Percentiles rank a stretch among this genome's conserved stretches.
Conservation (phyloP, 2,329 filamentous ascomycete species). For the Cladosporium sp. region DNA sequence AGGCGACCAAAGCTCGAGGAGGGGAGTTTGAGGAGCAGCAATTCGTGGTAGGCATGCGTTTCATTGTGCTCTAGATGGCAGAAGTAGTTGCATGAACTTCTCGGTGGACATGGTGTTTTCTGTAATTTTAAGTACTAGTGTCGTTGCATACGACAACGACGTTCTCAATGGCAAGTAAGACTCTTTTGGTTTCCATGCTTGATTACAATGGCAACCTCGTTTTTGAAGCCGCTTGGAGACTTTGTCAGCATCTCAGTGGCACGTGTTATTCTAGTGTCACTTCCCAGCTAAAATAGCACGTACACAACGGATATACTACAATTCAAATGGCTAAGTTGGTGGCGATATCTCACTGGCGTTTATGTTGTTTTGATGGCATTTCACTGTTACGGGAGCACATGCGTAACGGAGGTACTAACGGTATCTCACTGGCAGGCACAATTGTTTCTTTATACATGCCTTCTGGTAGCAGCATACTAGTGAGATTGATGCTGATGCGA, state of each 20-base stretch:
- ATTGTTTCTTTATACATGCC: not conserved
- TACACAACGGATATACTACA: too few relatives aligned
- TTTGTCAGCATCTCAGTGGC: not conserved
- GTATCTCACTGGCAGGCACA: not conserved
- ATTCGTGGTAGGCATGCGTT: conserved; percentile 46
- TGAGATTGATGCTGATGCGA: not conserved
- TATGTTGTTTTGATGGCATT: too few relatives aligned
- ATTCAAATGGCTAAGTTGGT: too few relatives aligned
- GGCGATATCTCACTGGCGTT: too few relatives aligned
- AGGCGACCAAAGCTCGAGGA: conserved; percentile 42
- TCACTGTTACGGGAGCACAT: too few relatives aligned
- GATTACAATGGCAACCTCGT: not conserved
- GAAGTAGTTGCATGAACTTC: too few relatives aligned
- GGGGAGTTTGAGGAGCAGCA: conserved; percentile 46
- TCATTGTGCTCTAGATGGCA: conserved; percentile 38
- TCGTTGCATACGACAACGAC: not conserved
- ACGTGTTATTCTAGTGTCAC: too few relatives aligned
- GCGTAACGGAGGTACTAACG: too few relatives aligned
- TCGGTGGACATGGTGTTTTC: not conserved
- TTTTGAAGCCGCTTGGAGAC: not conserved
- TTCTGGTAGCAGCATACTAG: too few relatives aligned
- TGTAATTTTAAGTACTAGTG: not conserved
- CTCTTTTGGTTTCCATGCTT: not conserved
- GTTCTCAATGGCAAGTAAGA: not conserved
- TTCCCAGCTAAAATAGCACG: too few relatives aligned